Evolutionary conservation across 257 asterid genomes (phyloP).

Genomic region (Forsythia suspensa): DNA sequence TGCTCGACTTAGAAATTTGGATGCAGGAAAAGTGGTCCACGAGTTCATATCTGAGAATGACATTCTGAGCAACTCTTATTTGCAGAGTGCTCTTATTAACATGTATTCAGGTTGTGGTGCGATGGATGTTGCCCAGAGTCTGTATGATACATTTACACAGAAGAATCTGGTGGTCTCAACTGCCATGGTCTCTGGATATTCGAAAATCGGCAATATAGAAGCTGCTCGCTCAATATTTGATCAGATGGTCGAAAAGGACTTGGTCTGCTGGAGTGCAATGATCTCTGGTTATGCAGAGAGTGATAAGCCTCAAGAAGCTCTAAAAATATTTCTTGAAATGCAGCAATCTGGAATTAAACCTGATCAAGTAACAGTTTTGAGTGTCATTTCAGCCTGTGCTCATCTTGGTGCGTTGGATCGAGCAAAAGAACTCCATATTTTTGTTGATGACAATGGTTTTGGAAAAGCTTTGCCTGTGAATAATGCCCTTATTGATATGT

Average conservation of each 20-base stretch:
- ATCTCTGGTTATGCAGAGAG: constrained; percentile 76
- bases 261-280: constrained; percentile 89
- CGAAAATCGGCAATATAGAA: constrained; percentile 49
- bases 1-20: constrained; percentile 49
- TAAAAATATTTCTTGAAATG: constrained; percentile 60
- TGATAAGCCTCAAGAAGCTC: constrained; percentile 63
- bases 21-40: constrained; percentile 52
- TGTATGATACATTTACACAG: constrained; percentile 49
- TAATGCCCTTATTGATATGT: constrained; percentile 79
- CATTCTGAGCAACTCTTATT: constrained; percentile 43
- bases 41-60: constrained; percentile 38
- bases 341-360: constrained; percentile 55
- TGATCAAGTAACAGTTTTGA: constrained; percentile 72
- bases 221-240: constrained; percentile 62
- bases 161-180: constrained; percentile 65
- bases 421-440: constrained; percentile 46
- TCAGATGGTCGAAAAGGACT: constrained; percentile 51
- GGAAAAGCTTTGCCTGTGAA: constrained; percentile 57
- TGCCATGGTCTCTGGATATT: constrained; percentile 69
- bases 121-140: constrained; percentile 59
- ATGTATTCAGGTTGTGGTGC: constrained; percentile 66
- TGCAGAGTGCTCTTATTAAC: constrained; percentile 63
- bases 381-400: constrained; percentile 74
- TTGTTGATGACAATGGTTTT: constrained; percentile 47
- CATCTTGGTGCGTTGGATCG: constrained; percentile 64